Base-by-base conservation (phyloP, 1,284 basidiomycete species). In the Cryptococcus depauperatus region DNA sequence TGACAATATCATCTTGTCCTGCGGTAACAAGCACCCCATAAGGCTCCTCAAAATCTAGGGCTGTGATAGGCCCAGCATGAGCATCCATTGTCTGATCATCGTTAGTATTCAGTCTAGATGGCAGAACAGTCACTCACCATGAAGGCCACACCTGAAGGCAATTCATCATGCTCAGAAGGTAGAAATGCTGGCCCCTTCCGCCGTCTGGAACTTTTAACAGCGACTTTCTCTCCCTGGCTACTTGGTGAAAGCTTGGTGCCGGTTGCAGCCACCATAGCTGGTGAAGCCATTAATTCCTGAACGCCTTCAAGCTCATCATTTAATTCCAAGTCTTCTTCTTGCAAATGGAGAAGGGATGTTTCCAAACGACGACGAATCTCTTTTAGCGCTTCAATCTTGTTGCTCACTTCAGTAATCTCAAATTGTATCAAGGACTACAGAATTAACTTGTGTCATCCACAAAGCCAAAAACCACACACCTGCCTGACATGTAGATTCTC, bases 131-230 rank as follows among this genome's bases (percentile, higher is more conserved):
- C 3, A 50, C 70, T 52, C 68, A 87, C 87, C 91, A 99, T 96
- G 73, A 99, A 99, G 5, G 93, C 93, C 4, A 97, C 82, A 3
- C 88, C 89, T 5, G 83, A 80, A 4, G 93, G 95, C 45, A 99
- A 75, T 46, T 96, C 90, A 59, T 95, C 90, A 58, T 99, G 95
- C 68, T 98, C 95, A 13, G 89, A 93, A 2, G 93, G 93, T 48
- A 99, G 71, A 75, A 99, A 98, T 7, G 87, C 85, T 0, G 93
- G 92, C 0, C 90, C 85, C 83, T 56, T 54, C 29, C 55, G 52
- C 33, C 64, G 48, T 52, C 57, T 67, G 41, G 56, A 57, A 54
- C 52, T 62, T 48, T 48, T 55, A 1, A 19, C 37, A 30, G 35
- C 32, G 19, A 46, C 22, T 18, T 28, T 35, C 5, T 35, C 43